Conservation (phyloP, 1,139 yeast genomes). For the Debaryomycetaceae sp. region DNA sequence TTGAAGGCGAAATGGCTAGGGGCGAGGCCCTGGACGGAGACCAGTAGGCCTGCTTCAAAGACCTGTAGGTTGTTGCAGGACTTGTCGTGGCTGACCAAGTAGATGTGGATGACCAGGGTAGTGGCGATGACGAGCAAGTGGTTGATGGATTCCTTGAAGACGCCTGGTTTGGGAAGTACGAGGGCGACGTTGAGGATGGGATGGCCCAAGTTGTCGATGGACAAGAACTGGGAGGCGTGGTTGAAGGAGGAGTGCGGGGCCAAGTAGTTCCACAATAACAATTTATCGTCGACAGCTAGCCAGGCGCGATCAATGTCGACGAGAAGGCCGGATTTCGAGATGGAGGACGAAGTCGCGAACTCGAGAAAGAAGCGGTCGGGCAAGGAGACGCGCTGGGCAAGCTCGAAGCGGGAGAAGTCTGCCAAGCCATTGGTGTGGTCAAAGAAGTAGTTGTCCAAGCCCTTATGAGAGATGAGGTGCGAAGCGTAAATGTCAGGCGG, state of each 20-base stretch:
- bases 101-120: conserved; percentile 63
- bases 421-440: conserved; percentile 32
- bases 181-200: conserved; percentile 67
- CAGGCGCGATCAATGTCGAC: conserved; percentile 78
- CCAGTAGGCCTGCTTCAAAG: conserved; percentile 74
- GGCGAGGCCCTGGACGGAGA: conserved; percentile 68
- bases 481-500: conserved; percentile 36
- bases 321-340: conserved; percentile 74
- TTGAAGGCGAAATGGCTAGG: conserved; percentile 54
- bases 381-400: conserved; percentile 53
- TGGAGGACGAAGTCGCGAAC: conserved; percentile 55
- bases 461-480: conserved; percentile 27
- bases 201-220: conserved; percentile 74
- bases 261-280: conserved; percentile 74
- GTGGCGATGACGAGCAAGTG: conserved; percentile 72
- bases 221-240: conserved; percentile 53
- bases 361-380: conserved; percentile 82
- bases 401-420: conserved; percentile 68
- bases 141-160: conserved; percentile 70
- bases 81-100: conserved; percentile 55
- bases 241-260: conserved; percentile 43
- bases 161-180: conserved; percentile 69
- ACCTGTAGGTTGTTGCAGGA: conserved; percentile 49
- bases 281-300: conserved; percentile 75
- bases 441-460: conserved; percentile 35